phyloP scores from a whole-genome alignment of 1,284 basidiomycete genomes.

The Cutaneotrichosporon sp. region DNA sequence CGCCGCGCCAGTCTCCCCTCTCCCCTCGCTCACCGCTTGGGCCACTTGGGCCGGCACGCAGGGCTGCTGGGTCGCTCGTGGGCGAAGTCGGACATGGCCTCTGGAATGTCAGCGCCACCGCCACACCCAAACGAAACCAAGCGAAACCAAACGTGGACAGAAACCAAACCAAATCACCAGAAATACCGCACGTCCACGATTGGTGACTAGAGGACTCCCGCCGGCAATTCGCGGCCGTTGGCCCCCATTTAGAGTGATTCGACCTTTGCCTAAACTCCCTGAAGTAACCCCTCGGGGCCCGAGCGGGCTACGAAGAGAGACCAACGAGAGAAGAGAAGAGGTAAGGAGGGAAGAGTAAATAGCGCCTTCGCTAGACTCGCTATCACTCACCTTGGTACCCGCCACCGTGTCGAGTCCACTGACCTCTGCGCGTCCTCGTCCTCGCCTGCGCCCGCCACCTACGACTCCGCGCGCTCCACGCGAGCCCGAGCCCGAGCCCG shows the following conservation, averaged over 20 bases:
- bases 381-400: not conserved
- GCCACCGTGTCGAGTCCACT: not conserved
- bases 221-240: not conserved
- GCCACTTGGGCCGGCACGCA: not conserved
- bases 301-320: slow-evolving; percentile 1
- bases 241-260: not conserved
- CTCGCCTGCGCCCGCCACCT: slow-evolving; percentile 29
- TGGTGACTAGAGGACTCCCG: not conserved
- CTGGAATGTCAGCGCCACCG: slow-evolving; percentile 6
- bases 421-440: slow-evolving; percentile 26
- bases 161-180: not conserved
- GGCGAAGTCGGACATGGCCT: not conserved
- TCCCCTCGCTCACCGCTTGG: not conserved
- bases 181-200: not conserved
- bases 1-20: not conserved
- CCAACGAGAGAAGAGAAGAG: not conserved
- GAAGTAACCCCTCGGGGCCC: not conserved
- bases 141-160: not conserved
- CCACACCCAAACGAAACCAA: not conserved
- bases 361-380: not conserved
- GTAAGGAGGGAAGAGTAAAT: too few species aligned
- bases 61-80: not conserved
- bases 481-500: not conserved
- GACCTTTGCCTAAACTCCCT: not conserved
- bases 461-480: slow-evolving; percentile 37